A percentile compares a stretch with the other conserved stretches of the same genome.
Conservation (phyloP, 371 early-diverging fungal genomes). For the Zychaea mexicana region DNA sequence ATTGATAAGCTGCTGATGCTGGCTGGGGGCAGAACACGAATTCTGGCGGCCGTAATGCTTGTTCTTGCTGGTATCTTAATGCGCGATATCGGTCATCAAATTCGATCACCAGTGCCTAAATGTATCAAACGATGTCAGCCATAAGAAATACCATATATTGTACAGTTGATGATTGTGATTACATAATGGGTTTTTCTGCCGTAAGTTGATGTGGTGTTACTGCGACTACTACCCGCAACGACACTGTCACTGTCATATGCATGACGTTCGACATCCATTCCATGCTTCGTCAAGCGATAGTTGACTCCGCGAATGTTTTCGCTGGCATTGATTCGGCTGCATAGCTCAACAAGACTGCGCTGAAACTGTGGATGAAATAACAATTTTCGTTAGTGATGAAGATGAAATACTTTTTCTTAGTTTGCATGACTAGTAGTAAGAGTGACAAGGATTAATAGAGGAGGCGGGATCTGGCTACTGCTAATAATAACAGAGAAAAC, state of each 20-base stretch:
- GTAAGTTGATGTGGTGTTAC: not conserved
- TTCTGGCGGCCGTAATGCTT: not conserved
- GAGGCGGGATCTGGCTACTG: too few species aligned
- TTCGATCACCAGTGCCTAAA: slow-evolving; percentile 34
- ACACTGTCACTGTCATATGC: not conserved
- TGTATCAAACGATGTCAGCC: not conserved
- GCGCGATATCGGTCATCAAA: slow-evolving; percentile 40
- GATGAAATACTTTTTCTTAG: too few species aligned
- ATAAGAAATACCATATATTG: too few species aligned
- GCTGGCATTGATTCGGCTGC: slow-evolving; percentile 47
- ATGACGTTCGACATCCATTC: not conserved
- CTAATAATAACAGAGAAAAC: too few species aligned
- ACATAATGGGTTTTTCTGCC: slow-evolving; percentile 7
- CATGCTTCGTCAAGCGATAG: slow-evolving; percentile 33
- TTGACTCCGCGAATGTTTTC: slow-evolving; percentile 52
- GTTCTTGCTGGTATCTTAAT: slow-evolving; percentile 8
- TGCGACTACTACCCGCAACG: not conserved
- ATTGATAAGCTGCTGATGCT: not conserved
- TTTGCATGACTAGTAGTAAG: too few species aligned
- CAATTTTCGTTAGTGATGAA: too few species aligned
- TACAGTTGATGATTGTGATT: not conserved
- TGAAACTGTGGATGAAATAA: slow-evolving; percentile 34
- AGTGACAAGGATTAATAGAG: too few species aligned
- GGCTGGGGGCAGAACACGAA: not conserved
- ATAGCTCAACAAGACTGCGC: slow-evolving; percentile 24